phyloP scores from a whole-genome alignment of 148 eudicot species.

The Camellia granthamiana region DNA sequence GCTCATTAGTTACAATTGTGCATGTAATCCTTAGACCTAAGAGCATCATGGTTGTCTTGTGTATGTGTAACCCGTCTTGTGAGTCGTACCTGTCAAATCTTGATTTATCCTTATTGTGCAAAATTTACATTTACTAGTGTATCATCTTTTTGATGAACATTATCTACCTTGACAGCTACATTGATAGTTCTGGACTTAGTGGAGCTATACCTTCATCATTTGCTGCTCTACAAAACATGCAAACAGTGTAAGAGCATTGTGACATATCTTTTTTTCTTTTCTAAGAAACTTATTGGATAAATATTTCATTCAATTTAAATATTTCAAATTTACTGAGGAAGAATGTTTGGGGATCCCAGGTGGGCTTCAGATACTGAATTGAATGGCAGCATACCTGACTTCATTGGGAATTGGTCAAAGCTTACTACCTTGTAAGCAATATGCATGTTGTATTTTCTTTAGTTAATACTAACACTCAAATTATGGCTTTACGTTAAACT shows the following conservation, averaged over 20 bases:
- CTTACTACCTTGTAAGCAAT: slow-evolving; percentile 38
- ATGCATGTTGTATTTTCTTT: neutral
- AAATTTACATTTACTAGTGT: neutral
- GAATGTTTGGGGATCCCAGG: slow-evolving; percentile 23
- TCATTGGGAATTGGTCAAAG: slow-evolving; percentile 61
- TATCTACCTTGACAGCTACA: slow-evolving; percentile 41
- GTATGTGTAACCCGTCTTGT: neutral
- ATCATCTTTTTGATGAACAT: neutral
- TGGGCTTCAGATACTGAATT: slow-evolving; percentile 74
- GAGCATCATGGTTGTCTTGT: too few species aligned
- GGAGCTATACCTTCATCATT: slow-evolving; percentile 67
- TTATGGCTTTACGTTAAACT: neutral
- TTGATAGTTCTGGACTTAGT: slow-evolving; percentile 70
- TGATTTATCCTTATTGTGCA: neutral
- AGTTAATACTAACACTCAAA: neutral
- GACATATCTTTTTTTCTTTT: slow-evolving; percentile 6
- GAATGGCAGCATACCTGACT: slow-evolving; percentile 64
- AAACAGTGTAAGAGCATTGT: slow-evolving; percentile 45
- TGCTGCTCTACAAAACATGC: slow-evolving; percentile 47
- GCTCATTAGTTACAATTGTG: too few species aligned
- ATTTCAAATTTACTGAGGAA: neutral
- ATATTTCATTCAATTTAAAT: neutral
- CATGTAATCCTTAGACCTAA: too few species aligned
- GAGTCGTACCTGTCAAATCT: neutral
- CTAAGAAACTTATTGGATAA: neutral